Evolutionary conservation across 2,329 filamentous ascomycete species (phyloP).

Genomic region (Chrysoporthe deuterocubensis): DNA sequence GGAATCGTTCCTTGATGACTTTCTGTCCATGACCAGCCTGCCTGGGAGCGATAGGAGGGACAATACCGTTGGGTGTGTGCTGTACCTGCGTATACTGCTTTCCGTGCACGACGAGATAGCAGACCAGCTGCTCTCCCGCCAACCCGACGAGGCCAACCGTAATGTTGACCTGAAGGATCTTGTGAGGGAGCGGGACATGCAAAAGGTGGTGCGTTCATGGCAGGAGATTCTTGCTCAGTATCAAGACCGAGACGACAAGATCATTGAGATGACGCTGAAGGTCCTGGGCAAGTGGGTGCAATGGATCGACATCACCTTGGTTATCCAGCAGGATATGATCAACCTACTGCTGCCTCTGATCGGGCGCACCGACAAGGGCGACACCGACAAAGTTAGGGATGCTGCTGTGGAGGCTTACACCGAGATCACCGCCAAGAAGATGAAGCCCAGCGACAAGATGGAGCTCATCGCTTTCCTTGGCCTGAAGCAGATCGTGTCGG

Average conservation of each 20-base stretch:
- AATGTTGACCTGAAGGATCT: conserved; percentile 92
- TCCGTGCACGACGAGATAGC: conserved; percentile 98
- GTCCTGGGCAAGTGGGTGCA: conserved; percentile 97
- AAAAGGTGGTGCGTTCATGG: conserved; percentile 88
- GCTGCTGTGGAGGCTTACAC: conserved; percentile 93
- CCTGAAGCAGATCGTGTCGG: conserved; percentile 79
- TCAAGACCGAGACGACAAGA: conserved; percentile 67
- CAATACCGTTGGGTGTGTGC: conserved; percentile 75
- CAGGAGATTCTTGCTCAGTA: conserved; percentile 85
- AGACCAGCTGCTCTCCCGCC: conserved; percentile 82
- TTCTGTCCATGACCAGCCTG: conserved; percentile 73
- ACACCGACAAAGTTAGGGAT: conserved; percentile 81
- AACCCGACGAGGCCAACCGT: conserved; percentile 77
- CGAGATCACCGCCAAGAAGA: conserved; percentile 97
- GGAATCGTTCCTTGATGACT: conserved; percentile 90
- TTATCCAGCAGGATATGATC: conserved; percentile 90
- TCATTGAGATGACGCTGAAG: conserved; percentile 87
- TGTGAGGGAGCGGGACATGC: conserved; percentile 83
- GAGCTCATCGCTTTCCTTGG: conserved; percentile 92
- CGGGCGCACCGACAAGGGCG: conserved; percentile 68
- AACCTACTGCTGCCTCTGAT: conserved; percentile 84
- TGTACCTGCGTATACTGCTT: conserved; percentile 86
- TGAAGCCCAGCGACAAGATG: conserved; percentile 91
- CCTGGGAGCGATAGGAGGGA: conserved; percentile 64
- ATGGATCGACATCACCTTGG: conserved; percentile 95